These are phyloP conservation scores for Fusarium scirpi DNA, from an alignment of 2,329 filamentous ascomycete genomes.

Conservation along the genomic window DNA sequence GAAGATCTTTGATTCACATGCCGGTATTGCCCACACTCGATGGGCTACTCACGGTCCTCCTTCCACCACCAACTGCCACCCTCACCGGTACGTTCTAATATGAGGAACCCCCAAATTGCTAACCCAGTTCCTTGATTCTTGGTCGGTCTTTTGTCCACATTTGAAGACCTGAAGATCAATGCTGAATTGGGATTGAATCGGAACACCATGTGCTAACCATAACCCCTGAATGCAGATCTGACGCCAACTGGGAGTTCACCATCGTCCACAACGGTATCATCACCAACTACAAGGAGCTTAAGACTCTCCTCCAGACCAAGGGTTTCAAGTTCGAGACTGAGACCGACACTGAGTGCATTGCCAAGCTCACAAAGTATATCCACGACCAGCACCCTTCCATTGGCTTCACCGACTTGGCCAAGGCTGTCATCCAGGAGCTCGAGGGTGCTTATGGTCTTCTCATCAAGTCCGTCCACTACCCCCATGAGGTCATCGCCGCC, in stretches of 20 bases:
- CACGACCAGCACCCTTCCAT: constrained; percentile 94
- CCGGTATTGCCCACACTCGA: constrained; percentile 97
- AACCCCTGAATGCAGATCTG: constrained; percentile 71
- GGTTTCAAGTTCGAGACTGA: constrained; percentile 99
- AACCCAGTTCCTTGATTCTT: background rate
- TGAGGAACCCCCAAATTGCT: constrained; percentile 3
- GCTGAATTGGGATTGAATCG: constrained; percentile 4
- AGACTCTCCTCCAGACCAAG: constrained; percentile 91
- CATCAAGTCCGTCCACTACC: constrained; percentile 98
- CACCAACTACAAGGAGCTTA: constrained; percentile 99
- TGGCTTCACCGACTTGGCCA: constrained; percentile 95
- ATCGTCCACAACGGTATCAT: constrained; percentile 99
- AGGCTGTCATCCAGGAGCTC: constrained; percentile 98
- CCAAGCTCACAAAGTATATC: constrained; percentile 98
- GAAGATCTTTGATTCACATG: constrained; percentile 97
- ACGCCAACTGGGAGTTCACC: constrained; percentile 94
- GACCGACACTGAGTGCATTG: constrained; percentile 99
- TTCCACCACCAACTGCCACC: constrained; percentile 96
- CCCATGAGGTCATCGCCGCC: constrained; percentile 96
- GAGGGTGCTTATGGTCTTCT: constrained; percentile 97
- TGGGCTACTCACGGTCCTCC: constrained; percentile 98
- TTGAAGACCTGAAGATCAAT: constrained; percentile 15
- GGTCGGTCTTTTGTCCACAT: background rate
- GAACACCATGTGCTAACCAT: constrained; percentile 37
- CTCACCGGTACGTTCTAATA: constrained; percentile 79